Evolutionary conservation across 371 early-diverging fungal species (phyloP), one percentile per base, ranked within the genome.

Genomic region (Syncephalastrum monosporum): DNA sequence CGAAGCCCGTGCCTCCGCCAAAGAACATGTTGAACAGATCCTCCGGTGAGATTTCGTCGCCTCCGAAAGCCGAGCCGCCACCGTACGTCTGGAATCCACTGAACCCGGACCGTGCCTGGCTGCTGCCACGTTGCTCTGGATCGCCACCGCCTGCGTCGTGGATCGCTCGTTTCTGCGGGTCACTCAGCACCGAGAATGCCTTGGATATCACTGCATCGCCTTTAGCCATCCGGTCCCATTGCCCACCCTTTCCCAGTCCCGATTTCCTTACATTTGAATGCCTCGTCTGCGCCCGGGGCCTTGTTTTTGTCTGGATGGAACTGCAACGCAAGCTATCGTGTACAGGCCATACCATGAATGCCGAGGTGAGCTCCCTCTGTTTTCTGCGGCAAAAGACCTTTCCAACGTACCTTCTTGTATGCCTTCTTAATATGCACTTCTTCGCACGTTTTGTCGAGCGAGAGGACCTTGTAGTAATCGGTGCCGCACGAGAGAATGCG

Each of bases 271-370:
- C 88, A 74, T 74, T 97, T 96, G 73, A 98, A 97, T 12, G 97
- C 99, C 68, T 96, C 97, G 56, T 95, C 96, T 3, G 98, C 95
- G 19, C 97, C 97, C 8, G 97, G 94, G 4, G 98, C 95, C 14
- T 80, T 84, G 65, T 98, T 97, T 72, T 96, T 99, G 71, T 98
- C 99, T 0, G 99, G 99, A 72, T 99, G 99, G 71, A 93, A 98
- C 69, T 89, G 90, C 53, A 95, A 77, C n/a, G 98, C 98, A 49
- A 96, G 74, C 91, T 92, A 75, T 17, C 3, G 29, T 10, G 41
- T 14, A 54, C 15, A 21, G 21, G 21, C 21, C 21, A 21, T 21
- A 21, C 0, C 21, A 21, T 21, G 21, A 21, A 21, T 2, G 21
- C 21, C 21, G 21, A 21, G 21, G 0, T 21, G 21, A 21, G 21